phyloP scores from a whole-genome alignment of 345 rosid species.

The Firmiana major region DNA sequence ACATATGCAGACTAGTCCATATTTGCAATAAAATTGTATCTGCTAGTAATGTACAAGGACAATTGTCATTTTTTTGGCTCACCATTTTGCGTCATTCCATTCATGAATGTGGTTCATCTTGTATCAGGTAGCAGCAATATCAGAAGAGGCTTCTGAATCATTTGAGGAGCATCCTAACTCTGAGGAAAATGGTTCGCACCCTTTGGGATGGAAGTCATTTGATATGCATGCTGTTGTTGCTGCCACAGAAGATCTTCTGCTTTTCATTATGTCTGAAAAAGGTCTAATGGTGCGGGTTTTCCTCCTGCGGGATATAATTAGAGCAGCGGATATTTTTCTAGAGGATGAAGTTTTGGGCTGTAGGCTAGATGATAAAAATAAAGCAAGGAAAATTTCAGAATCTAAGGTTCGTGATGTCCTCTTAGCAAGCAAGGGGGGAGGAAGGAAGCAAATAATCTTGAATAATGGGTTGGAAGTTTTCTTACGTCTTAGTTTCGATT shows the following conservation, averaged over 20 bases:
- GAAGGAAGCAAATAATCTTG: background rate
- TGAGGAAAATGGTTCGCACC: constrained; percentile 25
- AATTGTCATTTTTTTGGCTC: background rate
- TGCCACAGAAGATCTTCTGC: constrained; percentile 86
- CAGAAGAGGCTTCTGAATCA: constrained; percentile 66
- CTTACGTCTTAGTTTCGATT: background rate
- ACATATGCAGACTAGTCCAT: background rate
- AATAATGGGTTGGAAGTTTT: no score
- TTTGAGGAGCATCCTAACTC: constrained; percentile 34
- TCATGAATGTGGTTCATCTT: background rate
- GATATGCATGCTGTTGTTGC: constrained; percentile 82
- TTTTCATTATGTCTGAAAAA: constrained; percentile 74
- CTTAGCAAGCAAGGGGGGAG: background rate
- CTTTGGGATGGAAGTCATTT: constrained; percentile 70
- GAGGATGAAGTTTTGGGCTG: constrained; percentile 42
- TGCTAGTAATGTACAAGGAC: background rate
- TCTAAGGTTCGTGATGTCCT: constrained; percentile 41
- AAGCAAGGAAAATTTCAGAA: constrained; percentile 23
- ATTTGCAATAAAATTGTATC: background rate
- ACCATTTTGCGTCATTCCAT: background rate
- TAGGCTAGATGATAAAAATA: constrained; percentile 23
- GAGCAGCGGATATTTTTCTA: constrained; percentile 56
- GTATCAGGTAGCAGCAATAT: constrained; percentile 82
- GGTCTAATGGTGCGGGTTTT: constrained; percentile 77
- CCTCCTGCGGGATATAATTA: constrained; percentile 71